phyloP scores from a whole-genome alignment of 2,329 filamentous ascomycete species.

The Xylariaceae sp. region DNA sequence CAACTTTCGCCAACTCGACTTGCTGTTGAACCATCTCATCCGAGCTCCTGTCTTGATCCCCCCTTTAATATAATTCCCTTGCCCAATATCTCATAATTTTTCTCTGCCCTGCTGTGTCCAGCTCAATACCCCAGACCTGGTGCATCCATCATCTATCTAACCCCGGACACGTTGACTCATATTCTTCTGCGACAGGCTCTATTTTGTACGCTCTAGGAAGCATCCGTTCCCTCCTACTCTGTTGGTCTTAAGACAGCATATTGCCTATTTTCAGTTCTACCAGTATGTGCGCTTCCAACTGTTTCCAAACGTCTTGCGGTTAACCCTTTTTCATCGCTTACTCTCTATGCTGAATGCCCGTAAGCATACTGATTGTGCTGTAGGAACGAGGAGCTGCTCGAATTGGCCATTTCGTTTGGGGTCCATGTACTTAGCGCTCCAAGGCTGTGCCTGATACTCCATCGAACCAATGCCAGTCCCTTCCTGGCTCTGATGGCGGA shows the following conservation, averaged over 20 bases:
- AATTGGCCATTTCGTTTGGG: background rate
- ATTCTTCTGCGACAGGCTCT: background rate
- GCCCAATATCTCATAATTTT: background rate
- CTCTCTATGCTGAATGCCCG: too few species aligned
- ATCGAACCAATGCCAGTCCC: background rate
- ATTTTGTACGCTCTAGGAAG: constrained; percentile 2
- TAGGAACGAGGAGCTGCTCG: background rate
- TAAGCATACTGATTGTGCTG: background rate
- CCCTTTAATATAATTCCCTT: background rate
- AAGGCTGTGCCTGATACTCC: background rate
- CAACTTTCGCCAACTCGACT: background rate
- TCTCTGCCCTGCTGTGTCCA: background rate
- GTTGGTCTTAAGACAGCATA: background rate
- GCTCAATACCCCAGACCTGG: constrained; percentile 6
- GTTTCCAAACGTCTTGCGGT: background rate
- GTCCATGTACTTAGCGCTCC: too few species aligned
- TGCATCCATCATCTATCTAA: background rate
- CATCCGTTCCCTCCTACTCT: background rate
- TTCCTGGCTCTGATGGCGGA: constrained; percentile 6
- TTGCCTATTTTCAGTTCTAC: background rate
- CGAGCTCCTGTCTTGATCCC: background rate
- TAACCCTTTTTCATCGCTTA: background rate
- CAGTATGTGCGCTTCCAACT: background rate
- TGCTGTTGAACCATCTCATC: background rate
- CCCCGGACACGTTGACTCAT: background rate